Evolutionary conservation across 306 rosid species (phyloP), one percentile per base, ranked within the genome.

Genomic region (Citrullus colocynthis): DNA sequence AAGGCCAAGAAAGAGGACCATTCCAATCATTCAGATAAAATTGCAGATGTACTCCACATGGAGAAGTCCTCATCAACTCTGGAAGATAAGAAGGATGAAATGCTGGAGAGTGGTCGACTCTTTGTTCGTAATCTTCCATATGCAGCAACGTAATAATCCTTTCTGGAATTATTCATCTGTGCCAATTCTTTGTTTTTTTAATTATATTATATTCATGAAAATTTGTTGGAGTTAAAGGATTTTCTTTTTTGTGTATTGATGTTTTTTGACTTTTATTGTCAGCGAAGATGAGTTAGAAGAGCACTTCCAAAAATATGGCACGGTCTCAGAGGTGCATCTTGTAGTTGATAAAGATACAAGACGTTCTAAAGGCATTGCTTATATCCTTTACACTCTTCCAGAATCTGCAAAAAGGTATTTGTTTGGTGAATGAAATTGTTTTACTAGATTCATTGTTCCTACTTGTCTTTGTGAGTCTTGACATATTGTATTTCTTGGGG

Each of bases 51-150:
- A 72, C 78, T 77, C 59, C 82, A 81, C 69, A 54, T 57, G 58
- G 76, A 76, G 72, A 66, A 74, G 32, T 75, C 55, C 37, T 65
- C 70, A 49, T 78, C 90, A 66, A 81, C 76, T 84, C 37, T 55
- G 56, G 85, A 86, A 81, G 85, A 84, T 34, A 85, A 78, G 77
- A 87, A 85, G 36, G 91, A 71, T 15, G 81, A 83, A 84, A 84
- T 61, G 77, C 78, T 83, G 56, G 92, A 92, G 79, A 82, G 87
- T 32, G 65, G 85, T 67, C 90, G 99, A 9, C 91, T 95, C 52
- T 95, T 95, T 85, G 88, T 95, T 48, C 96, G 97, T 10, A 95
- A 92, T 89, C 90, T 95, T 83, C 97, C 97, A 55, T 95, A 87
- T 78, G 75, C 92, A 4, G 85, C 97, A 78, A 89, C 80, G 96